These are phyloP conservation scores for Aureoboletus auriporus DNA, from an alignment of 768 basidiomycete species.

Conservation along the genomic window DNA sequence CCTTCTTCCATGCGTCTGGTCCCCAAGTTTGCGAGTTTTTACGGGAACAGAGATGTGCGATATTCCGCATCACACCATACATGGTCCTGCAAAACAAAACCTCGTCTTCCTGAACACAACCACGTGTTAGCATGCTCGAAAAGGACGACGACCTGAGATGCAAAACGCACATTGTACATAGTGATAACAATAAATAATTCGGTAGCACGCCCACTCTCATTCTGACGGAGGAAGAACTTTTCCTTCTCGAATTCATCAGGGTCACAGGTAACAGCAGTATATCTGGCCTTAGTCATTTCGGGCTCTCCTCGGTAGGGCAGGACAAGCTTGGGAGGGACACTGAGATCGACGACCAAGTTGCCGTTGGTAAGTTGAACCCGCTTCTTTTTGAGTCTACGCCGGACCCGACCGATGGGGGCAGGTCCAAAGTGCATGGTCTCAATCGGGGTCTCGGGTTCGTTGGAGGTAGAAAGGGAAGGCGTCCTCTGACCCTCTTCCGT, in stretches of 20 bases:
- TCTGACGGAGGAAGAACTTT: conserved; percentile 83
- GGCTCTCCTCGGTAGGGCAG: conserved; percentile 66
- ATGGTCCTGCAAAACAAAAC: conserved; percentile 88
- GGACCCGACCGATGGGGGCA: conserved; percentile 73
- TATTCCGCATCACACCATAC: conserved; percentile 92
- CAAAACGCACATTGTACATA: conserved; percentile 82
- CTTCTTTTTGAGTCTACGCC: conserved; percentile 75
- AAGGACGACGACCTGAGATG: neutral
- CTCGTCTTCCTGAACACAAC: conserved; percentile 67
- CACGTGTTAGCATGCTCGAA: conserved; percentile 10
- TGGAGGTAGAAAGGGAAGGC: conserved; percentile 22
- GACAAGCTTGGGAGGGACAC: conserved; percentile 81
- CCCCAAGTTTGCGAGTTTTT: conserved; percentile 96
- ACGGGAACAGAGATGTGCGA: conserved; percentile 75
- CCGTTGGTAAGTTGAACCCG: conserved; percentile 83
- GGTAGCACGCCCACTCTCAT: conserved; percentile 72
- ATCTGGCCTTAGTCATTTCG: conserved; percentile 72
- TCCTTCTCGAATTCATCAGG: conserved; percentile 87
- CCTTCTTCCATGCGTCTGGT: conserved; percentile 95
- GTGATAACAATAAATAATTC: conserved; percentile 94
- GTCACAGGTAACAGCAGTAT: conserved; percentile 90
- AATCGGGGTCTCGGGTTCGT: conserved; percentile 48
- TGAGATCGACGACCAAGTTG: conserved; percentile 80
- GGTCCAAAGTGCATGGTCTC: conserved; percentile 86
- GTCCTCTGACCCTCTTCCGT: conserved; percentile 22